Evolutionary conservation across 495 filamentous ascomycete genomes (phyloP).

Genomic region (Thermochaetoides thermophila): DNA sequence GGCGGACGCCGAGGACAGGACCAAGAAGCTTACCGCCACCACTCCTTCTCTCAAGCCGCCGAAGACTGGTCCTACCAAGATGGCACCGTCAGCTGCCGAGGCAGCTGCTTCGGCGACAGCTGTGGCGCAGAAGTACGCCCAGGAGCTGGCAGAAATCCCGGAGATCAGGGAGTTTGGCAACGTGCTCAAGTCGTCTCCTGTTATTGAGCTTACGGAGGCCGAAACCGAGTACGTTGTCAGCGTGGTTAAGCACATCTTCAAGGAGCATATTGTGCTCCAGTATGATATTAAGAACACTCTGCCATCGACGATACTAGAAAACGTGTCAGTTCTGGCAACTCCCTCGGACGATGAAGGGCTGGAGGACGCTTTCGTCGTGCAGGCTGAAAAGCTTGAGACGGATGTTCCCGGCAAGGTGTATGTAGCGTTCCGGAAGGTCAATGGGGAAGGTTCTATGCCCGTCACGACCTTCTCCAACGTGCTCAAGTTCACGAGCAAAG

Average conservation of each 20-base stretch:
- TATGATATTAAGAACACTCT: conserved; percentile 98
- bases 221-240: conserved; percentile 95
- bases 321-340: conserved; percentile 77
- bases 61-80: conserved; percentile 66
- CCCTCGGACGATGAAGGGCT: conserved; percentile 72
- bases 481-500: conserved; percentile 93
- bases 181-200: conserved; percentile 74
- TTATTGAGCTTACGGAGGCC: conserved; percentile 85
- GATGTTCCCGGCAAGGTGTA: conserved; percentile 86
- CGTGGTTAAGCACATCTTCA: conserved; percentile 93
- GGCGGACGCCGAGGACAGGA: conserved; percentile 90
- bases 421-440: conserved; percentile 78
- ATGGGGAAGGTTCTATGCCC: conserved; percentile 54
- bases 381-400: conserved; percentile 61
- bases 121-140: conserved; percentile 70
- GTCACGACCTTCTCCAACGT: conserved; percentile 76
- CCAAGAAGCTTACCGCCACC: conserved; percentile 83
- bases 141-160: conserved; percentile 74
- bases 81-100: conserved; percentile 53
- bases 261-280: conserved; percentile 88
- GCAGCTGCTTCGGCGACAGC: conserved; percentile 56
- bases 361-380: conserved; percentile 86
- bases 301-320: conserved; percentile 72
- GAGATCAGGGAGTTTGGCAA: conserved; percentile 79
- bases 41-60: conserved; percentile 93